Percentiles rank a stretch among this genome's conserved stretches.
Conservation (phyloP, 2,329 filamentous ascomycete genomes). For the Stagonosporopsis vannaccii region DNA sequence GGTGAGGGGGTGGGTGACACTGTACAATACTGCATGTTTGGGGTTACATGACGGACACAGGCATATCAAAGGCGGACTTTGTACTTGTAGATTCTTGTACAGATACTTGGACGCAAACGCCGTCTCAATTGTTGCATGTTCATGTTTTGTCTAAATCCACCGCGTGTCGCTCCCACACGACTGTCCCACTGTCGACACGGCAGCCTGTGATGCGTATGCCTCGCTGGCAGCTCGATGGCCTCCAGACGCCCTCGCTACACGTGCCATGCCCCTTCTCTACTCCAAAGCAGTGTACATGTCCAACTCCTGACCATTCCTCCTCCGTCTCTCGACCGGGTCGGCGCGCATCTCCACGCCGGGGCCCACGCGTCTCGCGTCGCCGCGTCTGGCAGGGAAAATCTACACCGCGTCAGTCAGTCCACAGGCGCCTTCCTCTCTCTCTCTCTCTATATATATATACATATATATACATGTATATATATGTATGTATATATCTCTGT, state of each 20-base stretch:
- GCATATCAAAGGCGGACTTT: constrained; percentile 5
- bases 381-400: constrained; percentile 67
- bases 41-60: constrained; percentile 3
- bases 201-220: not conserved
- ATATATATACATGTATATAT: no score
- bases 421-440: no score
- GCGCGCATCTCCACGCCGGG: constrained; percentile 84
- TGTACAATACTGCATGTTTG: constrained; percentile 34
- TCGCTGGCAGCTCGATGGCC: no score
- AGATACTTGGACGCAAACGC: constrained; percentile 26
- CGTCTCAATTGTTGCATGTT: constrained; percentile 3
- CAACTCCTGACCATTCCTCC: constrained; percentile 62
- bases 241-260: not conserved
- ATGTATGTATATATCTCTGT: no score
- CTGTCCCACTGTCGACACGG: not conserved
- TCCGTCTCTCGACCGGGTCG: constrained; percentile 64
- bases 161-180: not conserved
- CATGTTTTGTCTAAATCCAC: constrained; percentile 2
- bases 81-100: constrained; percentile 23
- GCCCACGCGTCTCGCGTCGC: constrained; percentile 70
- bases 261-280: no score
- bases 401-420: constrained; percentile 36
- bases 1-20: constrained; percentile 19
- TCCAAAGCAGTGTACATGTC: constrained; percentile 74
- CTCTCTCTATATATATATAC: no score